Percentiles rank a stretch among this genome's conserved stretches.
Evolutionary conservation across 306 rosid species (phyloP).

Genomic region (Trifolium repens): DNA sequence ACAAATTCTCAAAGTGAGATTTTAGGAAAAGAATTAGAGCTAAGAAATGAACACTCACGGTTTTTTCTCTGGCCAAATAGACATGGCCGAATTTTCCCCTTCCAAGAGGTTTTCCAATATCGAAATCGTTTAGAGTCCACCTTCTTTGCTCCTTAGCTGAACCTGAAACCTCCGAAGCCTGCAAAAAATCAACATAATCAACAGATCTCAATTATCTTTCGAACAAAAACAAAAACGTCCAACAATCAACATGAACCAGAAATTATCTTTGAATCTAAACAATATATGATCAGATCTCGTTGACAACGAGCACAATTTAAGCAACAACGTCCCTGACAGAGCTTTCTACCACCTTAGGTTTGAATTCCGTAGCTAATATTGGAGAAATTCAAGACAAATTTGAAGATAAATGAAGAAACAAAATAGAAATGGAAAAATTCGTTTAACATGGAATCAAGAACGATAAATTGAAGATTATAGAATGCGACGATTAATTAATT

Average conservation of each 20-base stretch:
- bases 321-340: neutral
- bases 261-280: neutral
- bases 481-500: neutral
- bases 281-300: neutral
- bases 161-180: constrained; percentile 70
- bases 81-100: constrained; percentile 99
- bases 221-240: neutral
- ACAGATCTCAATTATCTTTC: neutral
- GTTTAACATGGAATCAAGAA: neutral
- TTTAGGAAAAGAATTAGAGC: neutral
- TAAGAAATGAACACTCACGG: constrained; percentile 51
- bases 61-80: constrained; percentile 96
- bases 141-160: constrained; percentile 74
- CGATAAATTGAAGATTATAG: neutral
- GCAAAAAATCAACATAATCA: neutral
- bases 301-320: neutral
- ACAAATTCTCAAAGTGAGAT: constrained; percentile 4
- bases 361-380: constrained; percentile 19
- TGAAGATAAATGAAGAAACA: neutral
- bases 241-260: neutral
- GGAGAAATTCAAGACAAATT: neutral
- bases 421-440: neutral
- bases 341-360: neutral
- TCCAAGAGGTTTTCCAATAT: constrained; percentile 96
- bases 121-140: constrained; percentile 93